Evolutionary conservation across 2,329 filamentous ascomycete species (phyloP), one percentile per base, ranked within the genome.

Genomic region (Pseudogymnoascus sp.): DNA sequence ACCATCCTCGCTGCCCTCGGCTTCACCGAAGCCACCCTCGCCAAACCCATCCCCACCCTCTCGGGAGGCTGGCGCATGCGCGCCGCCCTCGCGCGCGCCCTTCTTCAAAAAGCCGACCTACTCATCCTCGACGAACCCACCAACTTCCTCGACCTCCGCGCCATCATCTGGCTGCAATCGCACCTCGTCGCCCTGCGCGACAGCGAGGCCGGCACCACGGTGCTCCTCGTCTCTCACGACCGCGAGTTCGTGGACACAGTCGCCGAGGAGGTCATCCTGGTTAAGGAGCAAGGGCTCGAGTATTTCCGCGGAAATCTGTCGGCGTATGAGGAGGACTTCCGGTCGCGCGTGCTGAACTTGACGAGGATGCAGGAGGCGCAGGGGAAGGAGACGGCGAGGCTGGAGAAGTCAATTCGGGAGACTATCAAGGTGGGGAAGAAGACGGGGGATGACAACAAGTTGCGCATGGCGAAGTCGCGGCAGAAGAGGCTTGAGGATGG

Each of bases 71-170:
- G 88, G 88, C 82, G 80, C 64, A 91, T 90, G 84, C 82, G 88
- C 8, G 84, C 83, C 29, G 78, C 85, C 63, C 78, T 91, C 0
- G 87, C 87, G 2, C 78, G 78, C 2, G 83, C 85, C 0, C 78
- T 95, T 3, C 82, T 91, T 1, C 87, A 92, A 65, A 83, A 87
- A 6, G 83, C 86, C 0, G 90, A 95, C 67, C 84, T 95, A 2
- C 78, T 95, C 63, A 86, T 95, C 60, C 83, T 95, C 2, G 91
- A 95, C 72, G 91, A 95, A 71, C 91, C 91, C 0, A 95, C 91
- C 35, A 95, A 95, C 70, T 95, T 91, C 71, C 81, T 95, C 1
- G 91, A 95, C 69, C 78, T 95, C 0, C 80, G 92, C 0, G 90
- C 89, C 1, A 92, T 96, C 63, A 84, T 96, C 62, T 95, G 91